phyloP scores from a whole-genome alignment of 2,329 filamentous ascomycete genomes.

The Emydomyces testavorans region DNA sequence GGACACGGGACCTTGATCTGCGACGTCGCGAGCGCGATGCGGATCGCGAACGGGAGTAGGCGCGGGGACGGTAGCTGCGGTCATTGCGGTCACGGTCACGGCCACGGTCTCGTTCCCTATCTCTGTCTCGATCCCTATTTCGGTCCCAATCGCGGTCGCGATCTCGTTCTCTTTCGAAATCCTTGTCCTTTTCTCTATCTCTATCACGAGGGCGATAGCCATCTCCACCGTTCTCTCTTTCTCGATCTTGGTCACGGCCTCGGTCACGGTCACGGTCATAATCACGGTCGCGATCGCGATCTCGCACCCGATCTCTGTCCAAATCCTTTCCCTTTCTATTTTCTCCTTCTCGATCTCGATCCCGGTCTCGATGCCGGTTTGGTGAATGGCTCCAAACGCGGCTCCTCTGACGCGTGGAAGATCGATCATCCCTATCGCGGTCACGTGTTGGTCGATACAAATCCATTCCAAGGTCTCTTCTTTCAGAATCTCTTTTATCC shows the following conservation, averaged over 20 bases:
- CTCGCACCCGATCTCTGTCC: neutral
- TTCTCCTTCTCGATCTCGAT: constrained; percentile 10
- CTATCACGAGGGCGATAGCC: constrained; percentile 14
- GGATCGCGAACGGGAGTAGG: constrained; percentile 18
- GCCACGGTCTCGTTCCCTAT: constrained; percentile 15
- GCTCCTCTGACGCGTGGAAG: constrained; percentile 25
- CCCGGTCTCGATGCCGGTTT: constrained; percentile 1
- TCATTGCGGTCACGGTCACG: constrained; percentile 17
- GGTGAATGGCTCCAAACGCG: constrained; percentile 24
- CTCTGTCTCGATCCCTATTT: constrained; percentile 14
- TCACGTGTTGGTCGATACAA: constrained; percentile 16
- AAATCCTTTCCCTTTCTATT: no score
- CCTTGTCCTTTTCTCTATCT: constrained; percentile 12
- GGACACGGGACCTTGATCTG: constrained; percentile 16
- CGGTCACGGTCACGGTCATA: constrained; percentile 11
- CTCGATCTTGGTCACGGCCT: constrained; percentile 7
- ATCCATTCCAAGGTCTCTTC: constrained; percentile 15
- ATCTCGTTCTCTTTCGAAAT: constrained; percentile 12
- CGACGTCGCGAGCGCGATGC: constrained; percentile 17
- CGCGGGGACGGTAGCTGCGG: constrained; percentile 19
- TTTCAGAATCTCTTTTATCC: constrained; percentile 11
- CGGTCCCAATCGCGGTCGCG: constrained; percentile 10
- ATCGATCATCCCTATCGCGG: constrained; percentile 24
- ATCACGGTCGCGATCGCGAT: constrained; percentile 6
- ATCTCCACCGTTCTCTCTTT: constrained; percentile 11